Conservation (phyloP, 495 filamentous ascomycete genomes). For the Cercophora samala region DNA sequence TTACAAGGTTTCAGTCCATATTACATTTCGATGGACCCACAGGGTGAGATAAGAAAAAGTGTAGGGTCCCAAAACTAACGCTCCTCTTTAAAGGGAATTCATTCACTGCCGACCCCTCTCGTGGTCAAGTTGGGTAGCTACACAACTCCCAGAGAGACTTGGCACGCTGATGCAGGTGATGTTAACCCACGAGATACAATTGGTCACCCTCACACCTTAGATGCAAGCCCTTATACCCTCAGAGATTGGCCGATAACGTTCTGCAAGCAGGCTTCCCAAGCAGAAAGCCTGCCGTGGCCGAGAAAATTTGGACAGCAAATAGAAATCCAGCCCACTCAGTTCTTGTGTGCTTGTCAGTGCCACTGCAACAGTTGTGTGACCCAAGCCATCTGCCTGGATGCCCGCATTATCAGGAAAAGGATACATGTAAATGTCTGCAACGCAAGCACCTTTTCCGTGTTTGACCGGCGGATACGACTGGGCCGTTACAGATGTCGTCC, state of each 20-base stretch:
- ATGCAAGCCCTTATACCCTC: neutral
- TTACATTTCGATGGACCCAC: no score
- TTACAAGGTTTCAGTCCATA: no score
- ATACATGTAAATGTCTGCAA: neutral
- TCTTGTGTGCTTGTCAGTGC: no score
- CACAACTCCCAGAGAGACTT: neutral
- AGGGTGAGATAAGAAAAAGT: no score
- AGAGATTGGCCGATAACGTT: neutral
- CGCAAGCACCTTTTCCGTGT: neutral
- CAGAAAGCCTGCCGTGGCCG: neutral
- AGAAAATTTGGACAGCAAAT: neutral
- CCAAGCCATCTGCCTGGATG: neutral
- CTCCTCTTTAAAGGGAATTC: neutral
- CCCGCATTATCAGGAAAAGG: neutral
- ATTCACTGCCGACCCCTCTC: neutral
- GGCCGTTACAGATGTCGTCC: neutral
- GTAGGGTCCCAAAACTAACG: no score
- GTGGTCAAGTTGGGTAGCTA: neutral
- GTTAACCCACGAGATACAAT: neutral
- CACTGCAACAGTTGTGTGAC: no score
- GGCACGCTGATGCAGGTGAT: neutral
- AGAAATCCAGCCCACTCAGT: neutral
- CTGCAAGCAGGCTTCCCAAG: neutral
- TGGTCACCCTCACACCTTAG: neutral
- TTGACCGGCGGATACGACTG: neutral